These are phyloP conservation scores for Nepenthes gracilis DNA, from an alignment of 148 eudicot genomes.

Conservation along the genomic window DNA sequence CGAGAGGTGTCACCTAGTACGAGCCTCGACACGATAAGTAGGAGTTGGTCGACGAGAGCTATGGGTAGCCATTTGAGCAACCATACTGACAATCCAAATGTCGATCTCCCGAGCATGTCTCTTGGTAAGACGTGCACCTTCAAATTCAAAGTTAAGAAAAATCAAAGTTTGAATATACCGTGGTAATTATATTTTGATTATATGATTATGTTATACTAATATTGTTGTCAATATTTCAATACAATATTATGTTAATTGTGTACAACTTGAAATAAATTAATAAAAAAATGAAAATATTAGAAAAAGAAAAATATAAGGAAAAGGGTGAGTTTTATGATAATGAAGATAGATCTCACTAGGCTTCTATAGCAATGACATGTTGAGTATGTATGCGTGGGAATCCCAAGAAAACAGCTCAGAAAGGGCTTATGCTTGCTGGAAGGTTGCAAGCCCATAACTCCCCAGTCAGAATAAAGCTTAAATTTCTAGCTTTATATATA, in stretches of 20 bases:
- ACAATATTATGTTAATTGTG: background rate
- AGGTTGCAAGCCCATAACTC: no score
- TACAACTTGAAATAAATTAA: background rate
- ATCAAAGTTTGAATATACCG: background rate
- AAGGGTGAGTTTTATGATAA: no score
- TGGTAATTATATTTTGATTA: no score
- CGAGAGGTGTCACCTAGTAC: slow-evolving; percentile 48
- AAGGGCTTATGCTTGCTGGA: no score
- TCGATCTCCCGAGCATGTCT: slow-evolving; percentile 57
- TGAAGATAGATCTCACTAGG: slow-evolving; percentile 17
- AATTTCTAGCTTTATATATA: no score
- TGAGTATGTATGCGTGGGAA: slow-evolving; percentile 74
- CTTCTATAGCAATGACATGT: slow-evolving; percentile 15
- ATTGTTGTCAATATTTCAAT: background rate
- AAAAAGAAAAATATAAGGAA: background rate
- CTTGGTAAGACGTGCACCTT: slow-evolving; percentile 70
- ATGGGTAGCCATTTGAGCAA: slow-evolving; percentile 56
- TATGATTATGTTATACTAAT: no score
- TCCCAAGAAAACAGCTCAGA: slow-evolving; percentile 35
- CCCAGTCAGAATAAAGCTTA: no score
- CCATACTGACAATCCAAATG: slow-evolving; percentile 49
- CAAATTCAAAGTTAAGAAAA: background rate
- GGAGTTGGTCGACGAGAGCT: slow-evolving; percentile 38
- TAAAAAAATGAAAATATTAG: slow-evolving; percentile 1
- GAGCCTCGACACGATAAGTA: slow-evolving; percentile 39